Base-by-base conservation (phyloP, 176 grass and related monocot species). In the Aegilops bicornis region DNA sequence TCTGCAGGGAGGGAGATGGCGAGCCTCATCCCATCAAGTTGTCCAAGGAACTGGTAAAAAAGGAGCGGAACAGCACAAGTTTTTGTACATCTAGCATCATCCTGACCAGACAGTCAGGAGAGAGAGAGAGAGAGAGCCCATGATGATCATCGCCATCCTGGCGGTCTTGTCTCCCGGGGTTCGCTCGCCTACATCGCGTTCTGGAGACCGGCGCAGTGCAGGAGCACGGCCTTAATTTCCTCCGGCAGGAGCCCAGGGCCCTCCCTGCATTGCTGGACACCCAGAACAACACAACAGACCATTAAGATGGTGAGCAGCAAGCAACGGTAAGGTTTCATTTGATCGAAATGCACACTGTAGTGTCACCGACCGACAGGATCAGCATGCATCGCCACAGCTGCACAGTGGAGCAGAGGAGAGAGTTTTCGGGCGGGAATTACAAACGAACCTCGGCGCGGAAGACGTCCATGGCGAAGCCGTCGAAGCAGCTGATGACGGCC, bases 211-310 rank as follows among this genome's bases (percentile, higher is more conserved):
- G 87, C 88, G 20, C 81, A 87, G 54, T 90, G 89, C 80, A 98
- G 69, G 74, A 98, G 93, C 76, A 92, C 85, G 4, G 91, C 83
- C 85, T 92, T 95, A 78, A 98, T 98, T 48, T 98, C 96, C 63
- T 95, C 93, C 75, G 95, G 82, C 73, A 80, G 71, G 29, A 86
- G 78, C 13, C 80, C 85, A 79, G 93, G 89, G 4, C 89, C 90
- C 71, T 92, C 88, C 33, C 74, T 67, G 69, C 83, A 89, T 86
- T 95, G 93, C 91, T 95, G 90, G 84, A 75, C 23, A 25, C 39
- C 76, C 36, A 87, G 2, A 43, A 66, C 6, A 64, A 78, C 33
- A 87, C 3, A 80, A n/a, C 72, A 76, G 24, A 19, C 24, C 72
- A 84, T 69, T n/a, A 89, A 69, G 70, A 70, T 50, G 31, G 58